Conservation (phyloP, 371 early-diverging fungal species). For the Lichtheimia corymbifera region DNA sequence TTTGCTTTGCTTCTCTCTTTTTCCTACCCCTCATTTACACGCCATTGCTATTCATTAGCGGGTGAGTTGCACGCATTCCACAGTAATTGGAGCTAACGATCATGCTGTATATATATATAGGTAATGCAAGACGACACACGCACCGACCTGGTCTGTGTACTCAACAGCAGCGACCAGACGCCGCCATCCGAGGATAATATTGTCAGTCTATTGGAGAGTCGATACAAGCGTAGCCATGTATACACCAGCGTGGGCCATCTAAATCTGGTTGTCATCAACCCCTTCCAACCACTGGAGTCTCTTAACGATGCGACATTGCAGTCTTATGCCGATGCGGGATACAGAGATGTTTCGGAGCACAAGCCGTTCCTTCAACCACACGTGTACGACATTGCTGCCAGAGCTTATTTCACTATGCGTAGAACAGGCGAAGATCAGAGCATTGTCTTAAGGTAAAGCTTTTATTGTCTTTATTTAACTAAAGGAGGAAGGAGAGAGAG, state of each 20-base stretch:
- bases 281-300: slow-evolving; percentile 52
- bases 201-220: slow-evolving; percentile 51
- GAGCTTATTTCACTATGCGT: slow-evolving; percentile 78
- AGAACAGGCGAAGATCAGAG: slow-evolving; percentile 82
- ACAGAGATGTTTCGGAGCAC: slow-evolving; percentile 46
- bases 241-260: slow-evolving; percentile 64
- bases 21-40: not conserved
- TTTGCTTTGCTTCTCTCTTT: slow-evolving; percentile 6
- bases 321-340: slow-evolving; percentile 59
- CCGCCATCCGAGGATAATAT: slow-evolving; percentile 60
- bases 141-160: slow-evolving; percentile 45
- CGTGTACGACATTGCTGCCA: slow-evolving; percentile 64
- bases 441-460: slow-evolving; percentile 72
- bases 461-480: slow-evolving; percentile 16
- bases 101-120: not conserved
- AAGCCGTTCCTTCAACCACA: slow-evolving; percentile 54
- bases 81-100: not conserved
- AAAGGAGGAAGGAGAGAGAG: not conserved
- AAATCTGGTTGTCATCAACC: slow-evolving; percentile 62
- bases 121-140: slow-evolving; percentile 53
- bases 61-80: not conserved
- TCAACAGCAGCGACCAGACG: slow-evolving; percentile 28
- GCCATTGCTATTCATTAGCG: not conserved
- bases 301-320: slow-evolving; percentile 56
- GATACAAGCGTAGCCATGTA: slow-evolving; percentile 55